Conservation (phyloP, 1,284 basidiomycete species). For the Stygiomarasmius scandens region DNA sequence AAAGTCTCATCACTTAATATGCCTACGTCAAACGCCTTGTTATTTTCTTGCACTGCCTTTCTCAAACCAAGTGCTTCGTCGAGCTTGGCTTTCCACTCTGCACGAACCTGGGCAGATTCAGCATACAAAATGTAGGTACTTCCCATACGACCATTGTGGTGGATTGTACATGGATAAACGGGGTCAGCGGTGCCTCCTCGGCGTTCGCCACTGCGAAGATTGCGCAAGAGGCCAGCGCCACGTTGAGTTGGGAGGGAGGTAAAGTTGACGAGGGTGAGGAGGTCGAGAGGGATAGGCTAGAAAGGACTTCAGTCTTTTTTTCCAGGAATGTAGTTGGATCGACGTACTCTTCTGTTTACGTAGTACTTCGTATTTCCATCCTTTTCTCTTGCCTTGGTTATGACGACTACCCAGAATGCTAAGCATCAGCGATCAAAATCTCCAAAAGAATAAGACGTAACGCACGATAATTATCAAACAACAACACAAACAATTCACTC, state of each 20-base stretch:
- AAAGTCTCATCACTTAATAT: conserved; percentile 87
- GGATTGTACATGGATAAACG: conserved; percentile 84
- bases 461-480: conserved; percentile 91
- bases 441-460: conserved; percentile 59
- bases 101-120: conserved; percentile 72
- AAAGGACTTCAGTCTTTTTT: background rate
- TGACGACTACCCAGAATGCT: conserved; percentile 64
- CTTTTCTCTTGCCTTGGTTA: conserved; percentile 81
- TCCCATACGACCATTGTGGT: conserved; percentile 82
- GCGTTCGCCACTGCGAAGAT: conserved; percentile 49
- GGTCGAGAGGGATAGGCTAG: conserved; percentile 88
- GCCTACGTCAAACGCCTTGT: conserved; percentile 91
- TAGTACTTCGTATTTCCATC: conserved; percentile 76
- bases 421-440: conserved; percentile 28
- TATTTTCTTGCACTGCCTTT: conserved; percentile 86
- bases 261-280: conserved; percentile 82
- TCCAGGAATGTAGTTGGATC: background rate
- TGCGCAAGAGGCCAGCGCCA: conserved; percentile 61
- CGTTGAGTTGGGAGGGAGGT: conserved; percentile 72
- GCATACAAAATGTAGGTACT: conserved; percentile 87
- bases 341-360: conserved; percentile 77
- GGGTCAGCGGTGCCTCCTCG: conserved; percentile 61
- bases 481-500: conserved; percentile 83
- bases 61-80: conserved; percentile 87
- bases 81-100: conserved; percentile 89